Conservation (phyloP, 176 grass and related monocot genomes). For the Triticum urartu region DNA sequence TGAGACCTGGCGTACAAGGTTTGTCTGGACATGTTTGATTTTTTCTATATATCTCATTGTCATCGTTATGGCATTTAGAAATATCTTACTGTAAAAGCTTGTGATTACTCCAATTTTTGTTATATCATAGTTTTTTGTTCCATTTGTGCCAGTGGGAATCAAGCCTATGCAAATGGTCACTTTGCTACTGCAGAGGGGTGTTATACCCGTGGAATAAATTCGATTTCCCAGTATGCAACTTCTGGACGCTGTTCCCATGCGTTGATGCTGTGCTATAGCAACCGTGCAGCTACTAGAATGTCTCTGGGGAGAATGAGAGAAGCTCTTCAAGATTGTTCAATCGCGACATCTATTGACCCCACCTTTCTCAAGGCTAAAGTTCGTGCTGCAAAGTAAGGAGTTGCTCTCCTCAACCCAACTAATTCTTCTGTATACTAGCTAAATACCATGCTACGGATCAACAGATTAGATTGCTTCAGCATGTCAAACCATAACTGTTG, state of each 20-base stretch:
- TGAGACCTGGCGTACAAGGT: slow-evolving; percentile 95
- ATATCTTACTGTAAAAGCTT: slow-evolving; percentile 2
- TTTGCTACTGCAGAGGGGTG: slow-evolving; percentile 82
- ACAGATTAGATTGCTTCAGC: background rate
- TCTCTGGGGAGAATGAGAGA: slow-evolving; percentile 80
- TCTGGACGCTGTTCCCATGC: slow-evolving; percentile 48
- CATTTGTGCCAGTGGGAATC: slow-evolving; percentile 77
- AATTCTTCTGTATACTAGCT: slow-evolving; percentile 11
- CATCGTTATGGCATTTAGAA: background rate
- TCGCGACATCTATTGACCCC: slow-evolving; percentile 66
- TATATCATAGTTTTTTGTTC: slow-evolving; percentile 32
- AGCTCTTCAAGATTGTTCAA: slow-evolving; percentile 79
- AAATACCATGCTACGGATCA: slow-evolving; percentile 1
- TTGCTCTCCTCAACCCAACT: slow-evolving; percentile 4
- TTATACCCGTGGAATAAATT: slow-evolving; percentile 86
- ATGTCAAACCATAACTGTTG: background rate
- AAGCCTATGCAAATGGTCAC: slow-evolving; percentile 86
- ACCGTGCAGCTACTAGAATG: slow-evolving; percentile 94
- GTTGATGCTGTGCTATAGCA: slow-evolving; percentile 93
- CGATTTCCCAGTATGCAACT: slow-evolving; percentile 45
- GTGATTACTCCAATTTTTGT: slow-evolving; percentile 12
- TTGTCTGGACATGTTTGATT: slow-evolving; percentile 21
- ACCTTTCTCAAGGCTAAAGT: slow-evolving; percentile 79
- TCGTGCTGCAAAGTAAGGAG: slow-evolving; percentile 87
- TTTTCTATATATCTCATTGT: slow-evolving; percentile 16